Conservation (phyloP, 495 filamentous ascomycete genomes). For the Aspergillus nanangensis region DNA sequence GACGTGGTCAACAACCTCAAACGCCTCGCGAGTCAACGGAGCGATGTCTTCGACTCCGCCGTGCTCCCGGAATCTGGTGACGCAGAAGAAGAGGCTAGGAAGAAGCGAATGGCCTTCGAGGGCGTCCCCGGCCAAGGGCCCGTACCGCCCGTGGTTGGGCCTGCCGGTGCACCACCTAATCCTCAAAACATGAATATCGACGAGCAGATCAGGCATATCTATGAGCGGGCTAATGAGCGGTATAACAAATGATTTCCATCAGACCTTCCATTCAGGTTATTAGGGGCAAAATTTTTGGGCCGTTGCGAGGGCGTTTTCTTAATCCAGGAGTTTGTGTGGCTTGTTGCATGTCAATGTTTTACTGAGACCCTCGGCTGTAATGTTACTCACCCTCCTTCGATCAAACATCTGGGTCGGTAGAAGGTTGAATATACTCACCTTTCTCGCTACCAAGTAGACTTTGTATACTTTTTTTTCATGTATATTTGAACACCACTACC, state of each 20-base stretch:
- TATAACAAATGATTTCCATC: not conserved
- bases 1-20: constrained; percentile 95
- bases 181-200: constrained; percentile 44
- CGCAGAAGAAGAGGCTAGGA: constrained; percentile 66
- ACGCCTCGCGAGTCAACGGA: constrained; percentile 87
- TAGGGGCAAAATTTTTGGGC: too few species aligned
- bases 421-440: too few species aligned
- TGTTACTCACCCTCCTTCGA: too few species aligned
- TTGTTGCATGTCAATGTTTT: too few species aligned
- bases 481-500: too few species aligned
- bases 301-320: too few species aligned
- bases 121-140: constrained; percentile 19
- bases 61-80: constrained; percentile 19
- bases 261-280: too few species aligned
- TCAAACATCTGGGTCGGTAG: too few species aligned
- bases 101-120: constrained; percentile 66
- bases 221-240: constrained; percentile 25
- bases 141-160: constrained; percentile 21
- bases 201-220: constrained; percentile 47
- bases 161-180: constrained; percentile 24
- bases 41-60: constrained; percentile 78
- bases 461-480: too few species aligned
- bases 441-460: too few species aligned
- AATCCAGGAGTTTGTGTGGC: too few species aligned
- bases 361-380: too few species aligned